These are phyloP conservation scores for Sugiyamaella mastotermitis DNA, from an alignment of 805 yeast genomes.

Conservation along the genomic window DNA sequence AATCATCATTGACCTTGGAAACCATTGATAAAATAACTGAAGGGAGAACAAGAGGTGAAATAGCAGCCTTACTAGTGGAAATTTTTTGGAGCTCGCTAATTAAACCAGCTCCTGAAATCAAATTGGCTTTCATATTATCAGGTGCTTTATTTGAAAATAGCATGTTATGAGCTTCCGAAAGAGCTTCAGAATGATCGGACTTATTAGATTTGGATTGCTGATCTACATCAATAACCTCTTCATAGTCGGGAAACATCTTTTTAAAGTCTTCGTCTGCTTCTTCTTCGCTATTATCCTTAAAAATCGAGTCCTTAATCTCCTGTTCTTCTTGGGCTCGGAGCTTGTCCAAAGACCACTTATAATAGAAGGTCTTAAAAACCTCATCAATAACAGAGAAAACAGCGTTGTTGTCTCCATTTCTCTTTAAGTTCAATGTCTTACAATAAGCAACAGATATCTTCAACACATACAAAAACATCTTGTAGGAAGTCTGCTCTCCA, in stretches of 20 bases:
- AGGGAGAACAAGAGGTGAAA: not conserved
- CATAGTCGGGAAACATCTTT: constrained; percentile 82
- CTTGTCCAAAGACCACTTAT: constrained; percentile 75
- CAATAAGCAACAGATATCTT: too few species aligned
- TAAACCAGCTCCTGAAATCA: too few species aligned
- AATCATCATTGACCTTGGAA: not conserved
- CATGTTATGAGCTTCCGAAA: not conserved
- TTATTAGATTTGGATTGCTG: constrained; percentile 6
- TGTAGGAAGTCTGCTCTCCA: too few species aligned
- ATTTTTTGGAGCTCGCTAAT: constrained; percentile 1
- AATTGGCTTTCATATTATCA: not conserved
- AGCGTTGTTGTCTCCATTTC: not conserved
- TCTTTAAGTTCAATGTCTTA: not conserved
- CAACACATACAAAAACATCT: too few species aligned
- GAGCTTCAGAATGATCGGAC: not conserved
- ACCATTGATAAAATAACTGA: not conserved
- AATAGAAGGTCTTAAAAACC: constrained; percentile 39
- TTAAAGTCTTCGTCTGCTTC: constrained; percentile 77
- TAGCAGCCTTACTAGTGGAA: not conserved
- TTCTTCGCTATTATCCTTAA: constrained; percentile 56
- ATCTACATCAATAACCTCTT: constrained; percentile 46
- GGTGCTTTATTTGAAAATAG: not conserved
- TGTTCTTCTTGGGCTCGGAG: constrained; percentile 60
- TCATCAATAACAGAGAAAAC: not conserved
- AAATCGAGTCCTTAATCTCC: constrained; percentile 55